Percentiles rank a stretch among this genome's conserved stretches.
Conservation (phyloP, 2,329 filamentous ascomycete species). For the Microdochium nivale region DNA sequence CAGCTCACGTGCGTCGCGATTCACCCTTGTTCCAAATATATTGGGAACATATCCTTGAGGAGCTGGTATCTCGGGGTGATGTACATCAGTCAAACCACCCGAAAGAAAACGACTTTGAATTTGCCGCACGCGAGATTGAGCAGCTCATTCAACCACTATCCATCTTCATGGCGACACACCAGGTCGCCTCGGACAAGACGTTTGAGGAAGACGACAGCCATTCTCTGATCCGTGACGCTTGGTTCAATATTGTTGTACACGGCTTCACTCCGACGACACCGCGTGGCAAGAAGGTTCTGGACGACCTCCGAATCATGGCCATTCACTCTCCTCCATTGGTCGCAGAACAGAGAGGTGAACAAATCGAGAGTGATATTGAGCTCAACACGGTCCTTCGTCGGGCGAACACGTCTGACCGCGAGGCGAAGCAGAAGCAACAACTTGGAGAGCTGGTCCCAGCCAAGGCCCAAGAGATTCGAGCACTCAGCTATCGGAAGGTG, state of each 20-base stretch:
- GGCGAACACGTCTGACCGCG: slow-evolving; percentile 72
- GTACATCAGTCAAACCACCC: slow-evolving; percentile 65
- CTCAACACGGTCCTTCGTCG: slow-evolving; percentile 87
- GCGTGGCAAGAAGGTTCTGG: slow-evolving; percentile 61
- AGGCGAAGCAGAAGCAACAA: slow-evolving; percentile 70
- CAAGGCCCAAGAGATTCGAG: slow-evolving; percentile 69
- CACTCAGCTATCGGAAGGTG: slow-evolving; percentile 79
- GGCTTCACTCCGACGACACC: slow-evolving; percentile 73
- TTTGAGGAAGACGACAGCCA: slow-evolving; percentile 58
- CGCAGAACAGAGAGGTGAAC: slow-evolving; percentile 78
- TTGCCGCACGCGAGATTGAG: slow-evolving; percentile 79
- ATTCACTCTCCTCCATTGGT: slow-evolving; percentile 82
- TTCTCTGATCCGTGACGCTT: slow-evolving; percentile 76
- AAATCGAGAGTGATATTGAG: slow-evolving; percentile 93
- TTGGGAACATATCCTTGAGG: slow-evolving; percentile 73
- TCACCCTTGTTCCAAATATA: slow-evolving; percentile 79
- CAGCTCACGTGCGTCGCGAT: slow-evolving; percentile 55
- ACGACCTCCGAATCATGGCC: slow-evolving; percentile 77
- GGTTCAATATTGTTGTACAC: slow-evolving; percentile 97
- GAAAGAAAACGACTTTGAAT: slow-evolving; percentile 68
- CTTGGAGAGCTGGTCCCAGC: slow-evolving; percentile 66
- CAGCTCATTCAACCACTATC: slow-evolving; percentile 85
- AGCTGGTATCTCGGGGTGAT: slow-evolving; percentile 85
- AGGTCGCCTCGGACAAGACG: slow-evolving; percentile 37
- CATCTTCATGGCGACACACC: slow-evolving; percentile 64